Base-by-base conservation (phyloP, 1,284 basidiomycete species). In the Austropuccinia psidii region DNA sequence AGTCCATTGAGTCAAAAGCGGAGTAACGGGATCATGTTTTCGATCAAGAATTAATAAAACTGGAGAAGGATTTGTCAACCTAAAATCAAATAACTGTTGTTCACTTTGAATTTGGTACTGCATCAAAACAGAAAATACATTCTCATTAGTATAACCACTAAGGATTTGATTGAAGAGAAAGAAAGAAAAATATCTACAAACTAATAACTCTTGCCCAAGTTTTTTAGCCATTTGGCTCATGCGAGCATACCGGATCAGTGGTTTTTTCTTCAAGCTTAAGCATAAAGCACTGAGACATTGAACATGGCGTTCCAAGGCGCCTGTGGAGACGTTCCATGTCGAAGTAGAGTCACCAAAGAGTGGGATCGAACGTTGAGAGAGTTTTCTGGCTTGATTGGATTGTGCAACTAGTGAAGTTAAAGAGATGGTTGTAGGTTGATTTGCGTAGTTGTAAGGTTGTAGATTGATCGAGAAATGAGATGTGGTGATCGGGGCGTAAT, bases 1-100 rank as follows among this genome's bases (percentile, higher is more conserved):
- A 15, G 96, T 98, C 96, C 96, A 98, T 81, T 97, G 96, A 0
- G 91, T 91, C 33, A 99, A 84, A n/a, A 99, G 83, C 3, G 96
- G 96, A 0, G 96, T 98, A 17, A 98, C 93, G 1, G 96, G 96
- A 80, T 99, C 96, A 81, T 97, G 97, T 76, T 95, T 84, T 72
- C 96, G 86, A 83, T 99, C 96, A 15, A 86, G 78, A 8, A 86
- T 83, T 21, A 86, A 78, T 7, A 86, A 78, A n/a, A 85, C 77
- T 4, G 85, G 85, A 9, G 82, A 78, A 1, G 83, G 82, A 19
- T 84, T 84, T 2, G 83, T 84, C 15, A 83, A 80, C 29, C 85
- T 78, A 75, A 86, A 85, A 66, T 84, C 84, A 77, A 85, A 86
- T 65, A 84, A 75, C 29, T 83, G 82, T 11, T 79, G 77, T 77